A percentile compares a stretch with the other conserved stretches of the same genome.
phyloP scores from a whole-genome alignment of 2,329 filamentous ascomycete genomes.

The Aspergillus sp. region DNA sequence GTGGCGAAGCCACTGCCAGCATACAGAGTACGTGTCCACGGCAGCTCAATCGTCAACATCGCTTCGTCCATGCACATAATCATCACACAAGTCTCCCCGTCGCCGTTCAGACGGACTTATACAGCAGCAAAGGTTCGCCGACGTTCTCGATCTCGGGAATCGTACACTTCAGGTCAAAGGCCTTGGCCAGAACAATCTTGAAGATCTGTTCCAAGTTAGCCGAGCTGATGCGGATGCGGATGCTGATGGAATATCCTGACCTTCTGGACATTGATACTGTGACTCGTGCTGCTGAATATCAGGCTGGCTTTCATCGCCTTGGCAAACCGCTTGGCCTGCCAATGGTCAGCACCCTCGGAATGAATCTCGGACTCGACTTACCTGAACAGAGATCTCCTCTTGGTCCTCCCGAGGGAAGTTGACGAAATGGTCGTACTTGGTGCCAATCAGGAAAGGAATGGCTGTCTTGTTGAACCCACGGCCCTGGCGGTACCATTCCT shows the following conservation, averaged over 20 bases:
- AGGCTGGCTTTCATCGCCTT: slow-evolving; percentile 96
- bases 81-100: slow-evolving; percentile 12
- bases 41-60: slow-evolving; percentile 24
- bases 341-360: slow-evolving; percentile 19
- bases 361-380: too few species aligned
- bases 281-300: slow-evolving; percentile 97
- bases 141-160: slow-evolving; percentile 98
- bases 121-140: slow-evolving; percentile 87
- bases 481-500: slow-evolving; percentile 98
- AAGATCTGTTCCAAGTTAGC: slow-evolving; percentile 63
- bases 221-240: background rate
- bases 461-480: slow-evolving; percentile 99
- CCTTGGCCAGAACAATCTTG: slow-evolving; percentile 98
- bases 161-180: slow-evolving; percentile 96
- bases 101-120: slow-evolving; percentile 48
- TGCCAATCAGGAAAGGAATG: slow-evolving; percentile 95
- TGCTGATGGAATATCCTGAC: slow-evolving; percentile 38
- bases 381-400: slow-evolving; percentile 96
- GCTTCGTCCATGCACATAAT: slow-evolving; percentile 29
- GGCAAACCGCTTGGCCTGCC: slow-evolving; percentile 84
- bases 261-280: slow-evolving; percentile 99
- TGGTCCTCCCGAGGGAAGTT: slow-evolving; percentile 97
- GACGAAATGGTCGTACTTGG: slow-evolving; percentile 98
- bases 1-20: too few species aligned
- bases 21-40: too few species aligned